These are phyloP conservation scores for Malus orientalis DNA, from an alignment of 306 rosid species.

Conservation along the genomic window DNA sequence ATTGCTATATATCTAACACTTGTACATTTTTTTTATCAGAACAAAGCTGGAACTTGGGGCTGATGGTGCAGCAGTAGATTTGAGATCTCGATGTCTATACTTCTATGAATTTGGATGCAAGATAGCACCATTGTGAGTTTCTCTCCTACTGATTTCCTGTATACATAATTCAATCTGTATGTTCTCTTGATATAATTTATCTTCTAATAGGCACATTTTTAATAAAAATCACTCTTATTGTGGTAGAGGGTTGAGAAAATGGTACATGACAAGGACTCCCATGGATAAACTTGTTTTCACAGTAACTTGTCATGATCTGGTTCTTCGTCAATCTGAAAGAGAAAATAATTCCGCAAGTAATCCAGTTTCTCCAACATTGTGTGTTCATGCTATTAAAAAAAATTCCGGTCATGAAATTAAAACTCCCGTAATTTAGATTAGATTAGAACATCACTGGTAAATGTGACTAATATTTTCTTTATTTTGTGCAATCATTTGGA, in stretches of 20 bases:
- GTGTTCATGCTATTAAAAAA: too few relatives aligned
- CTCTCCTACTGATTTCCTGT: background rate
- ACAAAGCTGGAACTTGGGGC: slow-evolving; percentile 90
- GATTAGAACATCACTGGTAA: too few relatives aligned
- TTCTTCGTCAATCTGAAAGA: background rate
- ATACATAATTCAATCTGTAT: background rate
- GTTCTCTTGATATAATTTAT: background rate
- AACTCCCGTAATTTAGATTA: background rate
- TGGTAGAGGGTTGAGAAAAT: too few relatives aligned
- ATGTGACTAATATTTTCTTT: background rate
- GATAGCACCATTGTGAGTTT: slow-evolving; percentile 78
- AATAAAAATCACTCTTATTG: background rate
- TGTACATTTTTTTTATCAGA: slow-evolving; percentile 25
- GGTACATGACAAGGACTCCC: background rate
- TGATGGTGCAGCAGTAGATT: slow-evolving; percentile 70
- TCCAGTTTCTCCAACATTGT: background rate
- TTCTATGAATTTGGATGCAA: slow-evolving; percentile 98
- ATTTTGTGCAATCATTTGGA: slow-evolving; percentile 8
- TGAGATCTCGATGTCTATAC: slow-evolving; percentile 70
- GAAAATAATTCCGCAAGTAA: background rate
- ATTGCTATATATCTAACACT: background rate
- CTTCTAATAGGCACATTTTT: background rate
- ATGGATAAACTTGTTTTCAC: background rate
- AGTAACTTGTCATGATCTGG: background rate
- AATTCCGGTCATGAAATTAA: background rate